Percentiles rank a stretch among this genome's conserved stretches.
phyloP scores from a whole-genome alignment of 441 rosid species.

The Mallotus repandus region DNA sequence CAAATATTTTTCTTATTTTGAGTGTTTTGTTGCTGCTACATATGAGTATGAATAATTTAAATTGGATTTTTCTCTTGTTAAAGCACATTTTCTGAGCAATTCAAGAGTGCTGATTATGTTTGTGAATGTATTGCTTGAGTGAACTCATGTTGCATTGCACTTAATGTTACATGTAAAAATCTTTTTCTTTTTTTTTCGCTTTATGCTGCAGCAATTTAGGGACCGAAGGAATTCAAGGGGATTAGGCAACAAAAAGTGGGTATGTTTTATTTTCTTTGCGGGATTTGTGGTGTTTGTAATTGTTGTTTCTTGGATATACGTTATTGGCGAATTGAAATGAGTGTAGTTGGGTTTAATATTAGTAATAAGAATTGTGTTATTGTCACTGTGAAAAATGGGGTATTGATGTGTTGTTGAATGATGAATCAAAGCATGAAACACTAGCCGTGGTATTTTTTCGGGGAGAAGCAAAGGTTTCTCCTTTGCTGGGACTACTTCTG shows the following conservation, averaged over 20 bases:
- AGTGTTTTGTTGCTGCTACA: no score
- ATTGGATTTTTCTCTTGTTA: no score
- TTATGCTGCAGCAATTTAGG: neutral
- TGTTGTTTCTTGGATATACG: neutral
- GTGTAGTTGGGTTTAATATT: conserved; percentile 89
- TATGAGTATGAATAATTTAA: no score
- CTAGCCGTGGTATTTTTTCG: conserved; percentile 74
- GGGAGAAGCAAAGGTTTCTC: conserved; percentile 89
- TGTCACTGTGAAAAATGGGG: conserved; percentile 78
- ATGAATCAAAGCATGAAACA: conserved; percentile 89
- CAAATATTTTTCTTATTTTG: no score
- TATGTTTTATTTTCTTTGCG: conserved; percentile 3
- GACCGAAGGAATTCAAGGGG: conserved; percentile 7
- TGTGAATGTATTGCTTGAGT: no score
- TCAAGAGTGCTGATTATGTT: no score
- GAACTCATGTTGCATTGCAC: no score
- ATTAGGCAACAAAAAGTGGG: neutral
- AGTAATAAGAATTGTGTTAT: conserved; percentile 91
- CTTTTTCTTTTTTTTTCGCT: neutral
- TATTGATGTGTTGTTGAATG: conserved; percentile 82
- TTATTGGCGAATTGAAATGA: conserved; percentile 43
- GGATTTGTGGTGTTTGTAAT: conserved; percentile 7
- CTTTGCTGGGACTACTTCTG: conserved; percentile 83
- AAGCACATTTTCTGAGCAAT: no score
- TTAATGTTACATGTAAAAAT: neutral